Evolutionary conservation across 2,329 filamentous ascomycete species (phyloP).

Genomic region (Simplicillium aogashimaense): DNA sequence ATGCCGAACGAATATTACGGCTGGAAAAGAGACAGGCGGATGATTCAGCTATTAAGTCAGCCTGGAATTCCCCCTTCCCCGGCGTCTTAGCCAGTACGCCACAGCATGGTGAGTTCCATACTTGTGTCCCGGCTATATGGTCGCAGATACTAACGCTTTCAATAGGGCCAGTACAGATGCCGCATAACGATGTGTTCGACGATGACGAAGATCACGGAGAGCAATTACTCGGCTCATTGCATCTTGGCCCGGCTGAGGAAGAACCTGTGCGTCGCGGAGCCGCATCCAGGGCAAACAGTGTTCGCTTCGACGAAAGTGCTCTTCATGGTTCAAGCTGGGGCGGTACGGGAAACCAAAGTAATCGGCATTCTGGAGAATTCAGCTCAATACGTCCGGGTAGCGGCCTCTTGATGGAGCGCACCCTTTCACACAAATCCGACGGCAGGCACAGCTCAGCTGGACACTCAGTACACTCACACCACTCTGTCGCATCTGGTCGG

Average conservation of each 20-base stretch:
- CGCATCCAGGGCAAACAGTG: constrained; percentile 88
- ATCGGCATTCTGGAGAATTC: constrained; percentile 76
- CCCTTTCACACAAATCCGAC: constrained; percentile 90
- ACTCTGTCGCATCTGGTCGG: constrained; percentile 66
- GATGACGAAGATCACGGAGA: constrained; percentile 82
- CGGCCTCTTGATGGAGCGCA: constrained; percentile 82
- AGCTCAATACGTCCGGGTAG: constrained; percentile 68
- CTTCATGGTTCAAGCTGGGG: constrained; percentile 81
- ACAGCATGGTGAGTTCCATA: constrained; percentile 65
- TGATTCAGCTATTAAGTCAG: constrained; percentile 64
- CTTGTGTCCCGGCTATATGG: constrained; percentile 2
- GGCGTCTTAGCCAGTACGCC: constrained; percentile 72
- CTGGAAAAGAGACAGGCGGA: constrained; percentile 59
- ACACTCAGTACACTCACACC: constrained; percentile 58
- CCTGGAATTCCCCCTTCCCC: constrained; percentile 94
- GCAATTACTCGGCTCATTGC: constrained; percentile 69
- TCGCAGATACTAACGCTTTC: constrained; percentile 13
- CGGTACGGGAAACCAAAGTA: constrained; percentile 44
- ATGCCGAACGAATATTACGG: constrained; percentile 50
- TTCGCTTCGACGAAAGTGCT: constrained; percentile 93
- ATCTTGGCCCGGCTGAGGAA: constrained; percentile 73
- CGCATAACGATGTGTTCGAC: constrained; percentile 77
- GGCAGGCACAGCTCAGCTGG: constrained; percentile 90
- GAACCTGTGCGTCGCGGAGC: constrained; percentile 76
- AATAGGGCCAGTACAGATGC: constrained; percentile 68